Conservation (phyloP, 345 rosid genomes). For the Murraya koenigii region DNA sequence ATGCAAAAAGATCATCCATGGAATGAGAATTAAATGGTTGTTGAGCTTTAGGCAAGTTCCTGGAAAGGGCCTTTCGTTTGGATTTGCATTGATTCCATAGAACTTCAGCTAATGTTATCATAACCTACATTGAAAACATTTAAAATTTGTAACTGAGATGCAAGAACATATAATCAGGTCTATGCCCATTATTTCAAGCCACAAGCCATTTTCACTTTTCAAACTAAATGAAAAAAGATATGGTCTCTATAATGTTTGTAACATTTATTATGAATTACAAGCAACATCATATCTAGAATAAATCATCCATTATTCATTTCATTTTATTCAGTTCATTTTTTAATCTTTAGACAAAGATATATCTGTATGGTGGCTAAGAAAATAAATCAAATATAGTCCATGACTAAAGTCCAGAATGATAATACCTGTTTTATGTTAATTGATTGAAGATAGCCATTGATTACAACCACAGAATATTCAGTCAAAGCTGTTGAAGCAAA, state of each 20-base stretch:
- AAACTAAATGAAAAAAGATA: background rate
- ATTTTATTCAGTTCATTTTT: background rate
- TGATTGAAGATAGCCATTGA: constrained; percentile 89
- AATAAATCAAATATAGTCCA: background rate
- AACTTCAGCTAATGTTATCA: constrained; percentile 61
- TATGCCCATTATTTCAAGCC: background rate
- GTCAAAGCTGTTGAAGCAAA: constrained; percentile 76
- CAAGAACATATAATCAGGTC: constrained; percentile 1
- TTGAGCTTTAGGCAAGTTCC: constrained; percentile 38
- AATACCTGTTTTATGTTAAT: constrained; percentile 80
- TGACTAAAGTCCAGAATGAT: background rate
- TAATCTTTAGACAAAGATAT: background rate
- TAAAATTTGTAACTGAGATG: background rate
- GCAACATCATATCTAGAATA: background rate
- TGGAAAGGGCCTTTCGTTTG: constrained; percentile 33
- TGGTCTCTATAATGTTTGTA: background rate
- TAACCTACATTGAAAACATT: constrained; percentile 41
- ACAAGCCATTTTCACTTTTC: background rate
- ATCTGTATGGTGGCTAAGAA: background rate
- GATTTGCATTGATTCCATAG: constrained; percentile 60
- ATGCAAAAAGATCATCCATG: constrained; percentile 66
- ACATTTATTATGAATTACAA: background rate
- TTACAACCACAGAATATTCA: constrained; percentile 68
- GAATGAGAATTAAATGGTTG: constrained; percentile 64
- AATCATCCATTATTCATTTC: background rate